phyloP scores from a whole-genome alignment of 805 yeast genomes.

The Lachancea dasiensis region DNA sequence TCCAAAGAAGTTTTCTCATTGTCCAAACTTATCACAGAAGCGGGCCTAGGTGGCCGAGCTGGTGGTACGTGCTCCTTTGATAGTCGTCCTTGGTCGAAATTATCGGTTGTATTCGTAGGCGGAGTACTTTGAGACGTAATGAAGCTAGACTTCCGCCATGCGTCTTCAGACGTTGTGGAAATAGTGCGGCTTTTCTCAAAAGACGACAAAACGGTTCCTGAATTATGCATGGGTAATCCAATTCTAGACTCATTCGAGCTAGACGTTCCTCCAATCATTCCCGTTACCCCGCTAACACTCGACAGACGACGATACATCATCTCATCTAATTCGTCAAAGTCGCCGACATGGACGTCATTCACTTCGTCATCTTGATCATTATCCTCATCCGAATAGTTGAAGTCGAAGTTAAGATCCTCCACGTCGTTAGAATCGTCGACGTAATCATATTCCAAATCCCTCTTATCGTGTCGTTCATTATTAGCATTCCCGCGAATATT shows the following conservation, averaged over 20 bases:
- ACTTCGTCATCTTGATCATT: conserved; percentile 21
- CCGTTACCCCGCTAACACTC: conserved; percentile 4
- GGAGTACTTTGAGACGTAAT: background rate
- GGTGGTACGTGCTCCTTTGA: background rate
- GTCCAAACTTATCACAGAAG: conserved; percentile 4
- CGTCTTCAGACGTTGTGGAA: background rate
- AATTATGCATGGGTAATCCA: background rate
- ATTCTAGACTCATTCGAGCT: conserved; percentile 3
- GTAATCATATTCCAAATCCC: background rate
- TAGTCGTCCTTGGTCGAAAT: background rate
- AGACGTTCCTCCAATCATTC: conserved; percentile 3
- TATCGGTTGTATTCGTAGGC: background rate
- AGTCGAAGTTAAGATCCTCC: conserved; percentile 9
- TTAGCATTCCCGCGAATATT: too few species aligned
- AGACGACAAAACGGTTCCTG: background rate
- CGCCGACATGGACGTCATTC: conserved; percentile 25
- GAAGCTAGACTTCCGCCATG: background rate
- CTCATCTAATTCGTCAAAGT: conserved; percentile 30
- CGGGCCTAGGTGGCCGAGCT: conserved; percentile 9
- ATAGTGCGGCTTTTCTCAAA: background rate
- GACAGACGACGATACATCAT: conserved; percentile 26
- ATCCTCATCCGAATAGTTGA: conserved; percentile 10
- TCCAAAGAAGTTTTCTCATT: too few species aligned
- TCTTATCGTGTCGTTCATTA: too few species aligned
- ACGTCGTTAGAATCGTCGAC: conserved; percentile 8